Conservation (phyloP, 805 yeast genomes). For the Maudiozyma serrabonitensis region DNA sequence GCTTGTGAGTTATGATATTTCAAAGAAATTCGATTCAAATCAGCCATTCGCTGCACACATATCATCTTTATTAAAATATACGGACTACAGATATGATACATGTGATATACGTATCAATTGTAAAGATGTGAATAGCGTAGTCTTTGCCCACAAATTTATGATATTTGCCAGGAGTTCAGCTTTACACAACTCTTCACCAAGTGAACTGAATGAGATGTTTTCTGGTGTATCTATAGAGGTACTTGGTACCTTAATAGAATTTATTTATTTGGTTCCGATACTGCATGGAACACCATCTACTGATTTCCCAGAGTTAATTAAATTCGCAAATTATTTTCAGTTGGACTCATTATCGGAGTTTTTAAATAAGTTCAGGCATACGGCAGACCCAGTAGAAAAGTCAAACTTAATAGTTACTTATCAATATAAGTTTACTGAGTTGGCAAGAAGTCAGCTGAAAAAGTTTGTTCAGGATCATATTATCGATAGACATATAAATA, state of each 20-base stretch:
- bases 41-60: conserved; percentile 71
- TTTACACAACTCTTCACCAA: conserved; percentile 13
- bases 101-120: conserved; percentile 21
- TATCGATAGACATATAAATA: conserved; percentile 5
- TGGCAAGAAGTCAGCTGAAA: conserved; percentile 20
- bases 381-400: conserved; percentile 24
- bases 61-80: conserved; percentile 30
- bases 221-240: neutral
- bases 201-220: neutral
- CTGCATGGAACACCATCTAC: conserved; percentile 29
- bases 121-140: neutral
- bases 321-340: conserved; percentile 29
- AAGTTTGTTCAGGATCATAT: conserved; percentile 20
- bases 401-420: conserved; percentile 28
- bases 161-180: conserved; percentile 31
- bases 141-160: conserved; percentile 35
- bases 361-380: conserved; percentile 23
- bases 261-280: conserved; percentile 33
- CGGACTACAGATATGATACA: conserved; percentile 12
- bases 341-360: conserved; percentile 32
- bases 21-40: conserved; percentile 54
- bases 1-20: conserved; percentile 50
- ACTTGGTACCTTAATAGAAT: conserved; percentile 23
- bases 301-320: conserved; percentile 23
- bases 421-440: conserved; percentile 25